phyloP scores from a whole-genome alignment of 1,284 basidiomycete genomes.

The Volvariella volvacea region DNA sequence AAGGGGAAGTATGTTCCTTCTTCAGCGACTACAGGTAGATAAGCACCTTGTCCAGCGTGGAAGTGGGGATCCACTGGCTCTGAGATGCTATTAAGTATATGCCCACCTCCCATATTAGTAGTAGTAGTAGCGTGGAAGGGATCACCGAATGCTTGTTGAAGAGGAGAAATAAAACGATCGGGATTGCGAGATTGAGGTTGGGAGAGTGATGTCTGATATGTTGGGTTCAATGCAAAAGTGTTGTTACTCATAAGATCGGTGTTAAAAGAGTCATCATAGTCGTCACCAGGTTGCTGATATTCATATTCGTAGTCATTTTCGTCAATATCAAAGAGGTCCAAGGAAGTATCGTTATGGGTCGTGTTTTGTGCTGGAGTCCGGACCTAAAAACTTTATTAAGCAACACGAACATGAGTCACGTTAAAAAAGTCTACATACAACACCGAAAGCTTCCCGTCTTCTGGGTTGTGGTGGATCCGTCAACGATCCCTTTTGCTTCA shows the following conservation, averaged over 20 bases:
- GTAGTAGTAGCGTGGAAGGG: constrained; percentile 22
- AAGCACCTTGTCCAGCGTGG: constrained; percentile 16
- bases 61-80: constrained; percentile 35
- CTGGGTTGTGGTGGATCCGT: constrained; percentile 68
- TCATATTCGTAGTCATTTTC: constrained; percentile 54
- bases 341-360: constrained; percentile 30
- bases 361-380: constrained; percentile 23
- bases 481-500: constrained; percentile 58
- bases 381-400: constrained; percentile 16
- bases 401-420: constrained; percentile 5
- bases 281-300: constrained; percentile 16
- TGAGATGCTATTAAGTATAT: constrained; percentile 25
- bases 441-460: constrained; percentile 47
- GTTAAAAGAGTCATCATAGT: constrained; percentile 19
- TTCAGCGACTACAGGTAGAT: neutral
- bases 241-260: constrained; percentile 20
- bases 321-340: constrained; percentile 67
- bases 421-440: constrained; percentile 24
- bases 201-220: constrained; percentile 20
- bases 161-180: constrained; percentile 22
- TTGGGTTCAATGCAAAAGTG: constrained; percentile 17
- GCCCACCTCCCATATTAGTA: constrained; percentile 11
- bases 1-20: neutral
- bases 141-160: constrained; percentile 24
- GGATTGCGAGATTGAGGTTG: constrained; percentile 35